Base-by-base conservation (phyloP, 2,329 filamentous ascomycete species). In the Hymenoscyphus scutula region DNA sequence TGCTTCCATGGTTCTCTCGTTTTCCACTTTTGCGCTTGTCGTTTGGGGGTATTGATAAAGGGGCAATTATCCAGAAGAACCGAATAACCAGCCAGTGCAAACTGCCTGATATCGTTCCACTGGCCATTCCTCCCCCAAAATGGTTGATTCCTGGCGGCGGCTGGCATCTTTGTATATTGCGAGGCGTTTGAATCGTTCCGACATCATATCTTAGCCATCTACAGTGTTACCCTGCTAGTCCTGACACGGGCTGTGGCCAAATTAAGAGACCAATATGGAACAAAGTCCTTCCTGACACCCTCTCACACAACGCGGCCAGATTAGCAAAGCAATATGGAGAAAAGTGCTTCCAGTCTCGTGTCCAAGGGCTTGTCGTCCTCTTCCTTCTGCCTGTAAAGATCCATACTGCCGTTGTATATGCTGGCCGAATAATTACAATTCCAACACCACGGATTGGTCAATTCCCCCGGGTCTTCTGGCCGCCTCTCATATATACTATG, bases 271-370 rank as follows among this genome's bases (percentile, higher is more conserved):
- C 5, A 34, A 48, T 32, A 45, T 41, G 25, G n/a, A 19, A 19
- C 15, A 29, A 58, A 51, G 45, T 23, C 45, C 45, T 51, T 13
- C n/a, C 23, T 15, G 19, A 11, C 25, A 51, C 23, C 45, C 19
- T 51, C 45, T 51, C 32, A 53, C 34, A 58, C 27, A 29, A 56
- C 45, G 15, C 48, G 53, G 29, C 51, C 59, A 54, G 54, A 59
- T 59, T 61, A 55, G 55, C 23, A 27, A 62, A 53, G 17, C 53
- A 59, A 60, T 63, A 38, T 60, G 58, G 53, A 59, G 58, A 55
- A 63, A 60, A 60, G 57, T 29, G 41, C 38, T 34, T 51, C 58
- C 56, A 53, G 23, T 60, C 61, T 59, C 61, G 54, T 63, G 57
- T 15, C 45, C 61, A 53, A 58, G 53, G 57, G 23, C 30, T 60